These are phyloP conservation scores for Thalassiosira hispida DNA, from an alignment of 352 stramenopile species.

Conservation along the genomic window DNA sequence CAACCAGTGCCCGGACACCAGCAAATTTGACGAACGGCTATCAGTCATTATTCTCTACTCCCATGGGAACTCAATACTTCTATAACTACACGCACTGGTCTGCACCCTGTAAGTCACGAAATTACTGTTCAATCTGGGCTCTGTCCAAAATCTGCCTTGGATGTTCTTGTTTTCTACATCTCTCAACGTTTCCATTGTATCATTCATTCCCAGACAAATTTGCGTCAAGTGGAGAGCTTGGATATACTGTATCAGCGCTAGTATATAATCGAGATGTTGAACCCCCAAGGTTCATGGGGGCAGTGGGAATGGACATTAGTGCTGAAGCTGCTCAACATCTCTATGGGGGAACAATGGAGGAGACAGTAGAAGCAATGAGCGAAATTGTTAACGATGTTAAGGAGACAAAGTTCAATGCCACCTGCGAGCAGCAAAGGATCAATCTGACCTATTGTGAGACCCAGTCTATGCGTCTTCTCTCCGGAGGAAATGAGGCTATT, in stretches of 20 bases:
- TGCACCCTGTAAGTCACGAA: too few relatives aligned
- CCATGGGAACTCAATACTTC: slow-evolving; percentile 30
- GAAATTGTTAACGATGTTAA: slow-evolving; percentile 31
- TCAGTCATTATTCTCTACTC: slow-evolving; percentile 42
- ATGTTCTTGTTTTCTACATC: too few relatives aligned
- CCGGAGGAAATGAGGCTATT: slow-evolving; percentile 22
- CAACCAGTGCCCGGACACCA: slow-evolving; percentile 11
- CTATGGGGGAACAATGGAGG: slow-evolving; percentile 24
- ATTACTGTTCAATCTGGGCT: too few relatives aligned
- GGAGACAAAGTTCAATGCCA: slow-evolving; percentile 14
- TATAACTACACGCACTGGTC: slow-evolving; percentile 55
- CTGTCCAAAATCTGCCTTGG: too few relatives aligned
- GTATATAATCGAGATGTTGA: slow-evolving; percentile 53
- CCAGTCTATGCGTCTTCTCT: slow-evolving; percentile 40
- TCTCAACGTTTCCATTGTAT: too few relatives aligned
- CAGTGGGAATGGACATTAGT: slow-evolving; percentile 52
- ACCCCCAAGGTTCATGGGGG: slow-evolving; percentile 53
- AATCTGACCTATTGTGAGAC: slow-evolving; percentile 48
- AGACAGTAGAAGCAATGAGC: slow-evolving; percentile 33
- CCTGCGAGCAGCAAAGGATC: slow-evolving; percentile 37
- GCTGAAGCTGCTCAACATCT: slow-evolving; percentile 25
- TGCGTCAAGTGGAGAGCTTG: slow-evolving; percentile 22
- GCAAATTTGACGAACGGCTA: slow-evolving; percentile 43
- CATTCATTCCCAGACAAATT: slow-evolving; percentile 47
- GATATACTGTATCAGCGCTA: slow-evolving; percentile 49